Percentiles rank a stretch among this genome's conserved stretches.
These are phyloP conservation scores for Lachancea cidri DNA, from an alignment of 805 yeast species.

Conservation along the genomic window DNA sequence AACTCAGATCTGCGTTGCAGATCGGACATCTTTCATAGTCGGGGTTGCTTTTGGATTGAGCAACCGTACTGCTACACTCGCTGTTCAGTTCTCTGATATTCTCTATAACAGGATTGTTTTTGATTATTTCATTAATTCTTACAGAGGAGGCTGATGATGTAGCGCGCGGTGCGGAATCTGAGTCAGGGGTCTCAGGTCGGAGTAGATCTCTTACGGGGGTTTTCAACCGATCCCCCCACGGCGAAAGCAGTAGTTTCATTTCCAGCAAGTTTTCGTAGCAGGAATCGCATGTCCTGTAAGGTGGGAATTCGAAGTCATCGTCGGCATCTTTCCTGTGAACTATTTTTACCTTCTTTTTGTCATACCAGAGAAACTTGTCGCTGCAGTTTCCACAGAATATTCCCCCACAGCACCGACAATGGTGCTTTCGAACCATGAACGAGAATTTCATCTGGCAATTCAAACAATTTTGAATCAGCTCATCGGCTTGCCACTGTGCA, in stretches of 20 bases:
- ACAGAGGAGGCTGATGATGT: conserved; percentile 11
- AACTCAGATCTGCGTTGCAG: conserved; percentile 25
- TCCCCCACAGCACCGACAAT: conserved; percentile 66
- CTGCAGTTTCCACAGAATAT: conserved; percentile 47
- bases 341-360: conserved; percentile 22
- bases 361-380: conserved; percentile 25
- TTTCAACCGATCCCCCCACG: conserved; percentile 19
- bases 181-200: not conserved
- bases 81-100: conserved; percentile 10
- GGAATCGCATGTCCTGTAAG: conserved; percentile 52
- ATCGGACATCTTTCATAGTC: conserved; percentile 39
- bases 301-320: conserved; percentile 38
- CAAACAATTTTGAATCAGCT: conserved; percentile 36
- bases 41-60: conserved; percentile 2
- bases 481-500: conserved; percentile 32
- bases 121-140: conserved; percentile 30
- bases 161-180: not conserved
- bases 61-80: conserved; percentile 10
- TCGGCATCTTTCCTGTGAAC: conserved; percentile 17
- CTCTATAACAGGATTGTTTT: conserved; percentile 17
- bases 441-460: conserved; percentile 43
- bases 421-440: conserved; percentile 56
- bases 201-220: conserved; percentile 3
- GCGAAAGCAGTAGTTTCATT: conserved; percentile 14
- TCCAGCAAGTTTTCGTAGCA: conserved; percentile 47